Evolutionary conservation across 2,329 filamentous ascomycete genomes (phyloP), one percentile per base, ranked within the genome.

Genomic region (Ophiobolus disseminans): DNA sequence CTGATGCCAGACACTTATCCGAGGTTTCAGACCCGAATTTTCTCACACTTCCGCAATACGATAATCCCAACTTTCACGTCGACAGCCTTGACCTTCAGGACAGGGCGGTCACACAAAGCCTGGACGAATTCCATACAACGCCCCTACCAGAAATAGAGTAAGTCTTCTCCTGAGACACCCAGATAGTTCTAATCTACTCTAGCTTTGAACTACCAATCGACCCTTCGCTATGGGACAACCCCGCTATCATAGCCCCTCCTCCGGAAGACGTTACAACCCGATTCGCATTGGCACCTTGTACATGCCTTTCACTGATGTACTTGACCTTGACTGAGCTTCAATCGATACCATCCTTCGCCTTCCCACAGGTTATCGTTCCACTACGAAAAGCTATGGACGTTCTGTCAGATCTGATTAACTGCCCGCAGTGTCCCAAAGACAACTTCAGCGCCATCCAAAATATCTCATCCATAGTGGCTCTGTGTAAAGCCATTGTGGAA

Each of bases 251-350:
- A 19, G 20, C n/a, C 9, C 23, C 25, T 11, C 11, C 13, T 13
- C n/a, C 20, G 19, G 26, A 31, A 14, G 22, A 3, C 30, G 5
- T 25, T 40, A 31, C 11, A 36, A 23, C 36, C 25, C 31, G 40
- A 25, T 41, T 45, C 23, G 7, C 23, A 20, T 16, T 48, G 31
- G 55, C 21, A 16, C 62, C 63, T 11, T 80, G 78, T 58, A 70
- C 72, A 40, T 80, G 78, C 51, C 73, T 80, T 25, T 74, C 73
- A 7, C 69, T 70, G n/a, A 74, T 76, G 45, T 80, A 78, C 56
- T 66, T 80, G 2, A 73, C 73, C 2, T 63, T 79, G 17, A 71
- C 67, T 14, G 72, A 69, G 32, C 68, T 81, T 14, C 73, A 77
- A 51, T 57, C 70, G 9, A 63, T 78, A 40, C 52, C 58, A 19